Evolutionary conservation across 371 early-diverging fungal species (phyloP).

Genomic region (Cokeromyces recurvatus): DNA sequence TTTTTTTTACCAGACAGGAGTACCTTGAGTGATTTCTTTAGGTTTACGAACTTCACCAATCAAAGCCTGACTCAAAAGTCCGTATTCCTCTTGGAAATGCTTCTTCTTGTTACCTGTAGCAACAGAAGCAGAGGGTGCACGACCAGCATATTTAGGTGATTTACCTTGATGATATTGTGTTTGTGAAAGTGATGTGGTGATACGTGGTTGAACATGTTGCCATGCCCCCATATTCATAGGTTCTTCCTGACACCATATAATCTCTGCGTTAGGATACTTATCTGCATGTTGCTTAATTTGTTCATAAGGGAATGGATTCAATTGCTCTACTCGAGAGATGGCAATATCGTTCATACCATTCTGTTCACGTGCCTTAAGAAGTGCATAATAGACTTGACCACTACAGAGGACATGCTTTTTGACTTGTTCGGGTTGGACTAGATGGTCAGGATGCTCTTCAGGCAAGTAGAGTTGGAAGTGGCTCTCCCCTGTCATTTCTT

Average conservation of each 20-base stretch:
- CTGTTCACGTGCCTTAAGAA: conserved; percentile 79
- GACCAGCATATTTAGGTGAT: conserved; percentile 80
- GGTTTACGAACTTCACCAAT: conserved; percentile 68
- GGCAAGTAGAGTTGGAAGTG: conserved; percentile 88
- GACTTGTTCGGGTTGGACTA: conserved; percentile 76
- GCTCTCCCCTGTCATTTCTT: conserved; percentile 80
- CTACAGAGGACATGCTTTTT: conserved; percentile 87
- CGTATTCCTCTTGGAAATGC: conserved; percentile 89
- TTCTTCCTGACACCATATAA: conserved; percentile 96
- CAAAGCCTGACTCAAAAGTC: conserved; percentile 78
- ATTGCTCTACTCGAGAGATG: conserved; percentile 92
- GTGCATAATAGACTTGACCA: conserved; percentile 95
- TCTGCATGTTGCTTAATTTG: conserved; percentile 79
- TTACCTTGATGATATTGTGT: conserved; percentile 67
- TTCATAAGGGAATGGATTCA: conserved; percentile 95
- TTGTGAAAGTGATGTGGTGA: conserved; percentile 73
- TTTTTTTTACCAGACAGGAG: conserved; percentile 58
- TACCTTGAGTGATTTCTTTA: conserved; percentile 59
- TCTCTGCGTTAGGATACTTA: conserved; percentile 85
- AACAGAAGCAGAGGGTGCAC: conserved; percentile 90
- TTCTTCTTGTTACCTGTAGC: conserved; percentile 97
- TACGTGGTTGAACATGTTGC: conserved; percentile 82
- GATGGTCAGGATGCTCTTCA: conserved; percentile 76
- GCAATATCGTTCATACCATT: conserved; percentile 83
- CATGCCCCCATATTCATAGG: conserved; percentile 92